Base-by-base conservation (phyloP, 2,329 filamentous ascomycete species). In the Simplicillium aogashimaense region DNA sequence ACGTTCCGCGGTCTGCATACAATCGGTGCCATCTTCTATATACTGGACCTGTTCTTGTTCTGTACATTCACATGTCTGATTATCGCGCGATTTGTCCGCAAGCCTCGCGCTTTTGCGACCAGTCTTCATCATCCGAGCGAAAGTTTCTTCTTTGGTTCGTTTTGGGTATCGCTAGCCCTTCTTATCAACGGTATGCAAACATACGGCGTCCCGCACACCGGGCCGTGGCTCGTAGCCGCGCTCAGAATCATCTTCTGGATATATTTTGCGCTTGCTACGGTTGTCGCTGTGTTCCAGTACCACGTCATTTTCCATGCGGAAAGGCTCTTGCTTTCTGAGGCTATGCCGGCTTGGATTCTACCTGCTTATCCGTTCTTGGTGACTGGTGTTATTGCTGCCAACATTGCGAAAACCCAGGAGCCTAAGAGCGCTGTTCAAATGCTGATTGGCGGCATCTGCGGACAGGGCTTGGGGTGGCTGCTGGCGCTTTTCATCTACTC, bases 41-140 rank as follows among this genome's bases (percentile, higher is more conserved):
- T 74, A 14, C 43, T 69, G 33, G 70, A 71, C 45, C 57, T 74
- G 36, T 53, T 63, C 3, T 61, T 80, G 12, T 72, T 70, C 48
- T 34, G 65, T 33, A 32, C 58, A 28, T 67, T 80, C 42, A 65
- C 69, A 50, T 51, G 51, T 38, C 69, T 79, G 57, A 71, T 82
- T 32, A 61, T 69, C 12, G 53, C 68, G 2, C 69, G 78, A 14
- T 82, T 82, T 56, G 71, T 71, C 47, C 58, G 64, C 39, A 74
- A 74, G 51, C 78, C 76, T 0, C 64, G 69, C 33, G 80, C 72
- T 1, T 78, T 82, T 53, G 65, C 65, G 44, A 68, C 71, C 1
- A 77, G 72, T 0, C 70, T 83, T 35, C 53, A 75, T 29, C 78
- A 83, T 58, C 78, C 79, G 0, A 81, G 76, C 0, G 79, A 83